A percentile compares a stretch with the other conserved stretches of the same genome.
Conservation (phyloP, 2,329 filamentous ascomycete species). For the Fusarium paranaense region DNA sequence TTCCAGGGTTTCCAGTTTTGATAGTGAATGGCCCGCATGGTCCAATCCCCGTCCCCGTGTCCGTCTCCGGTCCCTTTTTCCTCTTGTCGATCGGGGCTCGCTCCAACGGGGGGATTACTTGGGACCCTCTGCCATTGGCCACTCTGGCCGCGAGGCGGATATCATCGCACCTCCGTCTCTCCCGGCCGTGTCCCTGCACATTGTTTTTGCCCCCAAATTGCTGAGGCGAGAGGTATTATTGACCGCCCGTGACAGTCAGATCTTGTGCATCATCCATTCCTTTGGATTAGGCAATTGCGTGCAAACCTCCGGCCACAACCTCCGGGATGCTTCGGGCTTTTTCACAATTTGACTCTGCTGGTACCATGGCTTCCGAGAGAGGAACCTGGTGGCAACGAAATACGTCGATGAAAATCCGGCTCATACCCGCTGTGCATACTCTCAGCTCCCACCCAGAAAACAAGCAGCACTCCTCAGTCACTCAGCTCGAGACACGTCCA, state of each 20-base stretch:
- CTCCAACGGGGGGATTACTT: constrained; percentile 33
- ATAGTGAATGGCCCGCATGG: constrained; percentile 6
- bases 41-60: constrained; percentile 22
- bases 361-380: background rate
- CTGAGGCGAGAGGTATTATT: constrained; percentile 11
- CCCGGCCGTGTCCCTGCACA: constrained; percentile 30
- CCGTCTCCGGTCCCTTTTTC: background rate
- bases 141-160: constrained; percentile 7
- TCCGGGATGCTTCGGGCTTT: constrained; percentile 6
- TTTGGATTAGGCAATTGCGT: background rate
- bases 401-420: background rate
- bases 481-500: constrained; percentile 4
- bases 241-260: constrained; percentile 15
- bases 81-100: constrained; percentile 25
- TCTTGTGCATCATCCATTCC: constrained; percentile 9
- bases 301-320: background rate
- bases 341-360: constrained; percentile 2
- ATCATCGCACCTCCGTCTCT: constrained; percentile 33
- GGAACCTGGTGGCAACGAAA: background rate
- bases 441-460: background rate
- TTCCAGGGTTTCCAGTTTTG: constrained; percentile 26
- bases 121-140: constrained; percentile 33
- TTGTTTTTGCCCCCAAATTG: constrained; percentile 11
- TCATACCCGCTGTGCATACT: background rate
- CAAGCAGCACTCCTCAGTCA: background rate